Evolutionary conservation across 164 flowering plant genomes (phyloP).

Genomic region (Stephania cephalantha): DNA sequence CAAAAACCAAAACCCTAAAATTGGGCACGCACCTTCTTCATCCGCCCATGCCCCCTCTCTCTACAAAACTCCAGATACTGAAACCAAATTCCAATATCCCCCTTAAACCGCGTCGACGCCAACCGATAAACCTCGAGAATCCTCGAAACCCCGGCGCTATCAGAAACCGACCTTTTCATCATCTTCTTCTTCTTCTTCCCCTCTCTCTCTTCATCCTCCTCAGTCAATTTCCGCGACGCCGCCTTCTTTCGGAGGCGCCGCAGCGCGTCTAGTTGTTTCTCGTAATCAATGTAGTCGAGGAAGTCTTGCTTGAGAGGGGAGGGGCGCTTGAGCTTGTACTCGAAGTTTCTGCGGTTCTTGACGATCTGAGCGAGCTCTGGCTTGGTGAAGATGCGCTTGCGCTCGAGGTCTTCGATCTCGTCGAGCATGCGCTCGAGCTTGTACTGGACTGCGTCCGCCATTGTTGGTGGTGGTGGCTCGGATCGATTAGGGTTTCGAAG

Average conservation of each 20-base stretch:
- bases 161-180: slow-evolving; percentile 53
- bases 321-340: slow-evolving; percentile 81
- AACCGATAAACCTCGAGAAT: slow-evolving; percentile 52
- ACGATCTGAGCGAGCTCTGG: slow-evolving; percentile 62
- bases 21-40: slow-evolving; percentile 57
- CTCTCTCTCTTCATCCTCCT: neutral
- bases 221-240: slow-evolving; percentile 20
- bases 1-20: neutral
- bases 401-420: slow-evolving; percentile 80
- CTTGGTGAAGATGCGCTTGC: slow-evolving; percentile 52
- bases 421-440: slow-evolving; percentile 70
- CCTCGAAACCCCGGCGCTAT: slow-evolving; percentile 52
- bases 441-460: slow-evolving; percentile 93
- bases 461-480: slow-evolving; percentile 18
- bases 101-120: slow-evolving; percentile 63
- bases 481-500: neutral
- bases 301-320: slow-evolving; percentile 71
- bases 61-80: slow-evolving; percentile 78
- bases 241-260: slow-evolving; percentile 55
- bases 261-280: slow-evolving; percentile 61
- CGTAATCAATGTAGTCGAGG: slow-evolving; percentile 76
- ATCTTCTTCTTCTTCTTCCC: slow-evolving; percentile 10
- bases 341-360: slow-evolving; percentile 70
- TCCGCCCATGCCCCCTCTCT: slow-evolving; percentile 52
- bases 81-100: slow-evolving; percentile 84